Base-by-base conservation (phyloP, 352 stramenopile genomes). In the Thraustochytrium sp. region DNA sequence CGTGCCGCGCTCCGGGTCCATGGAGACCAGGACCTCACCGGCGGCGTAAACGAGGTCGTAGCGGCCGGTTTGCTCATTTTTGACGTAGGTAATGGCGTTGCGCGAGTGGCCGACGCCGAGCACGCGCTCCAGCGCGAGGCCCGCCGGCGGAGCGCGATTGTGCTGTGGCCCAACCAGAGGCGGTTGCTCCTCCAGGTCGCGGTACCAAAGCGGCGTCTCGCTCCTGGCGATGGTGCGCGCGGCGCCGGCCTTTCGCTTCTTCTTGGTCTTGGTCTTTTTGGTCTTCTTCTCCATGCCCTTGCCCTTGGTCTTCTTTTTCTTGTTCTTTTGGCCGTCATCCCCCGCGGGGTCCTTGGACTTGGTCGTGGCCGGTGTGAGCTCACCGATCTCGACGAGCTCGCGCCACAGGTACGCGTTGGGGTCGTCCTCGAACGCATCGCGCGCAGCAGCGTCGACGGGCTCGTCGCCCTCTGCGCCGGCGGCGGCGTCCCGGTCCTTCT, bases 271-370 rank as follows among this genome's bases (percentile, higher is more conserved):
- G n/a, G 9, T 31, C 36, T 72, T 72, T 21, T 21, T 49, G 9
- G 42, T 72, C 26, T n/a, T 18, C 48, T 23, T 2, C 59, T 63
- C n/a, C n/a, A n/a, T n/a, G n/a, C n/a, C n/a, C n/a, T n/a, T n/a
- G n/a, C 21, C 59, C 36, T 72, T 72, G 13, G 59, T 49, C 26
- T 72, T 72, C 26, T n/a, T 18, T n/a, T 23, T 2, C 59, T 63
- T 5, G 8, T 72, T 72, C 59, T 72, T 72, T 38, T 72, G n/a
- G n/a, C n/a, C n/a, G n/a, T n/a, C n/a, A n/a, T 72, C 46, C 8
- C 26, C 59, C n/a, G 18, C n/a, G 18, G 48, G n/a, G n/a, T 55
- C 48, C n/a, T 72, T 72, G 40, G 26, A 21, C 13, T 1, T 26
- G 16, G 16, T 72, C 36, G 9, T 72, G 40, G 59, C 26, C 40